Conservation (phyloP, 495 filamentous ascomycete species). For the Bombardia bombarda region DNA sequence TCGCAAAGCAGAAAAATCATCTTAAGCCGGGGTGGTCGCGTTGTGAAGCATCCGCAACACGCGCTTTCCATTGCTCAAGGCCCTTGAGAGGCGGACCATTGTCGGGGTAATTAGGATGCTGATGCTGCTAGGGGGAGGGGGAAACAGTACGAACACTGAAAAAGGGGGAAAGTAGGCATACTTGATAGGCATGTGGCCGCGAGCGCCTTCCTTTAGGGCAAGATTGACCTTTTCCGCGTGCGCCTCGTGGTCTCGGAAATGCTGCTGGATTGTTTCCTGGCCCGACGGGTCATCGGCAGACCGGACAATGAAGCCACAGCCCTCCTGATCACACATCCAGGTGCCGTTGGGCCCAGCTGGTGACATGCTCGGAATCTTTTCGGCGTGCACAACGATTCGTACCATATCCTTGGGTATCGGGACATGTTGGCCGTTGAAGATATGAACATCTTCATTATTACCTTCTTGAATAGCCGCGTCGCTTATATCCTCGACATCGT, state of each 20-base stretch:
- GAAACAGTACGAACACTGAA: constrained; percentile 13
- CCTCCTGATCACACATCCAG: constrained; percentile 64
- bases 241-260: constrained; percentile 59
- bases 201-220: constrained; percentile 43
- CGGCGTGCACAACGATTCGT: constrained; percentile 33
- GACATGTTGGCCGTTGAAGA: neutral
- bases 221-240: constrained; percentile 48
- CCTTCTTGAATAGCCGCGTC: constrained; percentile 27
- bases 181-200: constrained; percentile 50
- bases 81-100: too few species aligned
- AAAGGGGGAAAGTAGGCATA: constrained; percentile 31
- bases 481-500: constrained; percentile 18
- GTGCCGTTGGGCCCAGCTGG: constrained; percentile 51
- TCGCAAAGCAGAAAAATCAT: neutral
- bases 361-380: constrained; percentile 35
- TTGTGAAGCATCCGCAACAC: too few species aligned
- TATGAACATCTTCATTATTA: neutral
- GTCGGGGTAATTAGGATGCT: too few species aligned
- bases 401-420: constrained; percentile 14
- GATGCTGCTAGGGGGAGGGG: too few species aligned
- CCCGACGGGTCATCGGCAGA: constrained; percentile 48
- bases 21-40: too few species aligned
- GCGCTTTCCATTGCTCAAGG: too few species aligned
- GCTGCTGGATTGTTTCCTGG: constrained; percentile 52
- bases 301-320: constrained; percentile 55